phyloP scores from a whole-genome alignment of 2,329 filamentous ascomycete genomes.

The Ceratocystis huliohia region DNA sequence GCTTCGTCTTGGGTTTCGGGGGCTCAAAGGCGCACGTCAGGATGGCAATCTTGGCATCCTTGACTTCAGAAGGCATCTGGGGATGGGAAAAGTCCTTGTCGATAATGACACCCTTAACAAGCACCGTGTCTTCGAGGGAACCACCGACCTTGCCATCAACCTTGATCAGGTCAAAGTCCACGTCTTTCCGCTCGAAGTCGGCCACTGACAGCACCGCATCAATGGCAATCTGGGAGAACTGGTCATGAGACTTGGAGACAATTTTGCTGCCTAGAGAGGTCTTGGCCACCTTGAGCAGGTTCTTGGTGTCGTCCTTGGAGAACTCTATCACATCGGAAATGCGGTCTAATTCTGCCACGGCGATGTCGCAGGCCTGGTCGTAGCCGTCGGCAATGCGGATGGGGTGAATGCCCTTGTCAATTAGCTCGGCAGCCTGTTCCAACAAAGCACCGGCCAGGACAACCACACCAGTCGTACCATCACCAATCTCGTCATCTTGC shows the following conservation, averaged over 20 bases:
- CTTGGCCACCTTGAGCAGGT: constrained; percentile 87
- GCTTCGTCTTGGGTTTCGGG: constrained; percentile 98
- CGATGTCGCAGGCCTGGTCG: constrained; percentile 94
- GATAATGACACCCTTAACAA: constrained; percentile 95
- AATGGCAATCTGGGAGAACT: constrained; percentile 93
- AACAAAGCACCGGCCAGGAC: constrained; percentile 88
- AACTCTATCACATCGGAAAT: constrained; percentile 90
- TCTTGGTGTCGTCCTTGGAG: constrained; percentile 62
- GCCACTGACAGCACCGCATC: constrained; percentile 94
- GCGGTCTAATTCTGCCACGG: constrained; percentile 78
- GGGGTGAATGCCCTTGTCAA: constrained; percentile 99
- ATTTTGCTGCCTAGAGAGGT: constrained; percentile 98
- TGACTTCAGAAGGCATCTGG: constrained; percentile 94
- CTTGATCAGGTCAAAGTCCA: constrained; percentile 98
- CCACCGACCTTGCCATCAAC: constrained; percentile 97
- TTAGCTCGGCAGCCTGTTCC: constrained; percentile 92
- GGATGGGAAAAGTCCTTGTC: constrained; percentile 99
- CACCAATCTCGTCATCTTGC: constrained; percentile 96
- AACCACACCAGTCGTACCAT: constrained; percentile 94
- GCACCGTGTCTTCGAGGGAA: constrained; percentile 77
- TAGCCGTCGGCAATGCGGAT: constrained; percentile 98
- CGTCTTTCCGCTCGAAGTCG: constrained; percentile 88
- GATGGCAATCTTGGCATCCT: constrained; percentile 93
- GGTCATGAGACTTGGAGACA: constrained; percentile 95
- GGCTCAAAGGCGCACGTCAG: constrained; percentile 97